phyloP scores from a whole-genome alignment of 345 rosid species.

The Reutealis trisperma region DNA sequence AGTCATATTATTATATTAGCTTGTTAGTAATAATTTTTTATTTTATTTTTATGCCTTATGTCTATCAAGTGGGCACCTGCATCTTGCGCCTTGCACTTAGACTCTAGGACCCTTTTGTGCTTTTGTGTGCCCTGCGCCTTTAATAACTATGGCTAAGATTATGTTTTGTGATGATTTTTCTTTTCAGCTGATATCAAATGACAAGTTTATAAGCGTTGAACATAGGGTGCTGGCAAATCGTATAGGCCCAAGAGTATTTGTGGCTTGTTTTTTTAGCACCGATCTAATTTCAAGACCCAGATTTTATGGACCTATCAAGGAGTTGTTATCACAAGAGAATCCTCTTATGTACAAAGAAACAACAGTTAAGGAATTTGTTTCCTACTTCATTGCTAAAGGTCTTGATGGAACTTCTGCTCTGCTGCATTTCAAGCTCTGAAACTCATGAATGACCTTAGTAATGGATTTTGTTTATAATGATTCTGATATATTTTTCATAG shows the following conservation, averaged over 20 bases:
- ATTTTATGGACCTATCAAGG: conserved; percentile 24
- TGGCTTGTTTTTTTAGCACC: conserved; percentile 24
- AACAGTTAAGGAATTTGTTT: neutral
- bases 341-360: conserved; percentile 18
- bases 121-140: no score
- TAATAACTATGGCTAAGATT: neutral
- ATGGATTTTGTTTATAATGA: no score
- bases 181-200: conserved; percentile 29
- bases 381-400: conserved; percentile 6
- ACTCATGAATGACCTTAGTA: no score
- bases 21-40: no score
- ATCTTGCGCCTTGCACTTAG: no score
- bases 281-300: neutral
- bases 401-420: conserved; percentile 18
- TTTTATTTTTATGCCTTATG: no score
- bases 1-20: no score
- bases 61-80: no score
- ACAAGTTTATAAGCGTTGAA: conserved; percentile 22
- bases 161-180: neutral
- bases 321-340: conserved; percentile 19
- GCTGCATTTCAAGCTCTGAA: conserved; percentile 10
- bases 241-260: conserved; percentile 23
- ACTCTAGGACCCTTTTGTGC: no score
- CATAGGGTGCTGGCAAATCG: conserved; percentile 25
- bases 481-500: no score